These are phyloP conservation scores for Simmondsia chinensis DNA, from an alignment of 148 eudicot genomes.

Conservation along the genomic window DNA sequence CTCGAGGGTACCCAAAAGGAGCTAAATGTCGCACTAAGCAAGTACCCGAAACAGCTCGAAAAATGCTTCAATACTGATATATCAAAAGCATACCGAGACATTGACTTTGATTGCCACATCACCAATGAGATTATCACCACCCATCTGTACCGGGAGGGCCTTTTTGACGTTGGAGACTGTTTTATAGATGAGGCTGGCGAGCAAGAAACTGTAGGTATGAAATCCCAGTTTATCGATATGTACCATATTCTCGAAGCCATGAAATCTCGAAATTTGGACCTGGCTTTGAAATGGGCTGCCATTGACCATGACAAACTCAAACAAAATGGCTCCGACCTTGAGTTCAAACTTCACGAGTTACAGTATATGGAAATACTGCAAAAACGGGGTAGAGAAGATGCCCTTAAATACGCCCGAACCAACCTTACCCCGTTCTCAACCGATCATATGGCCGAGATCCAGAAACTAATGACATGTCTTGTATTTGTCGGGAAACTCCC, in stretches of 20 bases:
- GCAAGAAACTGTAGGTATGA: conserved; percentile 24
- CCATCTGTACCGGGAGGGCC: conserved; percentile 40
- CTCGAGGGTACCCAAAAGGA: conserved; percentile 35
- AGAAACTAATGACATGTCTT: conserved; percentile 42
- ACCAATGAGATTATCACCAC: conserved; percentile 32
- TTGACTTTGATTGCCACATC: conserved; percentile 33
- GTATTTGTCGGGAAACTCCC: conserved; percentile 46
- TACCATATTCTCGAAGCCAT: conserved; percentile 36
- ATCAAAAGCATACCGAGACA: conserved; percentile 33
- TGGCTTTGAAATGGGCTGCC: conserved; percentile 41
- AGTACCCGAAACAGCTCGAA: conserved; percentile 32
- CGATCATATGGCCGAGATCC: conserved; percentile 29
- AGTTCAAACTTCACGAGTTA: conserved; percentile 32
- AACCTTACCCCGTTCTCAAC: conserved; percentile 34
- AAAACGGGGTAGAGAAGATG: conserved; percentile 22
- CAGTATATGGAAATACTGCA: conserved; percentile 34
- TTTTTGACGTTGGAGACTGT: conserved; percentile 41
- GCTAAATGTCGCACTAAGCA: conserved; percentile 24
- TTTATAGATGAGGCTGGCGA: conserved; percentile 33
- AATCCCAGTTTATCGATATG: conserved; percentile 31
- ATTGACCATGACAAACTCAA: conserved; percentile 33
- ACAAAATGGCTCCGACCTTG: conserved; percentile 23
- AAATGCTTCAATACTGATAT: conserved; percentile 33
- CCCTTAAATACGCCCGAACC: conserved; percentile 29
- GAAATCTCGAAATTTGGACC: conserved; percentile 26